These are phyloP conservation scores for Aspergillus versicolor DNA, from an alignment of 2,329 filamentous ascomycete genomes.

Conservation along the genomic window DNA sequence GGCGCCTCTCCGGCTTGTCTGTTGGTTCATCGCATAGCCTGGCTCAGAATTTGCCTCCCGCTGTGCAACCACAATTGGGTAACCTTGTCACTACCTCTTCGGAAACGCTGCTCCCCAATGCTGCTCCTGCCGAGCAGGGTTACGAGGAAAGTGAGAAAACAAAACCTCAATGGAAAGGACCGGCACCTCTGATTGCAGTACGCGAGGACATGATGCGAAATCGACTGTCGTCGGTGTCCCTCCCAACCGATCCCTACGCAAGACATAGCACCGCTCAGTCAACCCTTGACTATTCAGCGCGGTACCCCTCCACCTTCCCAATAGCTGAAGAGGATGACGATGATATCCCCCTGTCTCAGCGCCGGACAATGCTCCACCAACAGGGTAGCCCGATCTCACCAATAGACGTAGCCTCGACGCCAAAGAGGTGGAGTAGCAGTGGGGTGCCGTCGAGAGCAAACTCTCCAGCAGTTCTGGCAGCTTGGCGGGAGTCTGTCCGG, in stretches of 20 bases:
- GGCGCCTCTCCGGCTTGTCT: conserved; percentile 6
- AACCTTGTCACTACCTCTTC: conserved; percentile 13
- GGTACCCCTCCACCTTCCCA: conserved; percentile 20
- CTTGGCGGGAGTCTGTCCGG: conserved; percentile 65
- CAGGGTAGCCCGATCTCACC: conserved; percentile 48
- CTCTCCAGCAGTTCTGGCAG: conserved; percentile 59
- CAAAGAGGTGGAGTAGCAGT: conserved; percentile 15
- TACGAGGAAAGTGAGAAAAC: conserved; percentile 17
- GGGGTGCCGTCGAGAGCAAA: conserved; percentile 17
- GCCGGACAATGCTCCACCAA: conserved; percentile 61
- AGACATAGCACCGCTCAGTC: conserved; percentile 30
- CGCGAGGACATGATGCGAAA: conserved; percentile 53
- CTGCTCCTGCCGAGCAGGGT: conserved; percentile 13
- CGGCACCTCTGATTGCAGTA: conserved; percentile 53
- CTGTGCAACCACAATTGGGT: conserved; percentile 8
- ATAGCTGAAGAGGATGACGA: conserved; percentile 59
- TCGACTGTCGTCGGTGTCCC: conserved; percentile 37
- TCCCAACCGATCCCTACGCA: conserved; percentile 31
- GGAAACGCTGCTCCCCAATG: conserved; percentile 22
- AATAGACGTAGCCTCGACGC: conserved; percentile 45
- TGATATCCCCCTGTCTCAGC: conserved; percentile 70
- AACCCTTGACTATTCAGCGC: conserved; percentile 16
- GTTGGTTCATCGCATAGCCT: conserved; percentile 4
- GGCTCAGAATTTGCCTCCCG: conserved; percentile 2
- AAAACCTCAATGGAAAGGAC: conserved; percentile 26